Percentiles rank a stretch among this genome's conserved stretches.
These are phyloP conservation scores for Paxillus involutus DNA, from an alignment of 768 basidiomycete species.

Conservation along the genomic window DNA sequence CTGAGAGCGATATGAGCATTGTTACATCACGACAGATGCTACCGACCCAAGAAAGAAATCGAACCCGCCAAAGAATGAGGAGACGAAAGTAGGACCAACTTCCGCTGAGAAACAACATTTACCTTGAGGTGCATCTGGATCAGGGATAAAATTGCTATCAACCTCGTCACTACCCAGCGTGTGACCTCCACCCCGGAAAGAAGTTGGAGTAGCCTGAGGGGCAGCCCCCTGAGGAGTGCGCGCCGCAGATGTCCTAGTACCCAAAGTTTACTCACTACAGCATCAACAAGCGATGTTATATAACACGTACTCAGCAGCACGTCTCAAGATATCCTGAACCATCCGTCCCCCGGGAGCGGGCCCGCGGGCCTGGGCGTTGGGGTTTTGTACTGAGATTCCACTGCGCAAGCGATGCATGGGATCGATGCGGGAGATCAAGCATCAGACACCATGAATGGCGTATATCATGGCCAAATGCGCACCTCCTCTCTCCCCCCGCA, in stretches of 20 bases:
- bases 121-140: conserved; percentile 50
- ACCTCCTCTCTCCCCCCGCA: conserved; percentile 96
- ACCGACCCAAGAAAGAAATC: not conserved
- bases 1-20: not conserved
- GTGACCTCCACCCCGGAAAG: conserved; percentile 76
- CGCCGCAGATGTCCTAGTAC: conserved; percentile 16
- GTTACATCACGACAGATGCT: not conserved
- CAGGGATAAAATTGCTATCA: conserved; percentile 73
- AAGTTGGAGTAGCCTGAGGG: conserved; percentile 19
- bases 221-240: conserved; percentile 14
- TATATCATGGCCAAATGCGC: not conserved
- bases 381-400: conserved; percentile 88
- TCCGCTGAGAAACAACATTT: not conserved
- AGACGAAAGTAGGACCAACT: too few species aligned
- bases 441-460: not conserved
- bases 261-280: not conserved
- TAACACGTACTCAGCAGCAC: conserved; percentile 72
- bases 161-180: conserved; percentile 90
- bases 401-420: conserved; percentile 37
- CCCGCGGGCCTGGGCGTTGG: conserved; percentile 45
- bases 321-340: conserved; percentile 71
- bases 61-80: too few species aligned
- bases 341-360: conserved; percentile 54
- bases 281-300: not conserved
- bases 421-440: not conserved